Percentiles rank a stretch among this genome's conserved stretches.
phyloP scores from a whole-genome alignment of 345 rosid genomes.

The Durio zibethinus region DNA sequence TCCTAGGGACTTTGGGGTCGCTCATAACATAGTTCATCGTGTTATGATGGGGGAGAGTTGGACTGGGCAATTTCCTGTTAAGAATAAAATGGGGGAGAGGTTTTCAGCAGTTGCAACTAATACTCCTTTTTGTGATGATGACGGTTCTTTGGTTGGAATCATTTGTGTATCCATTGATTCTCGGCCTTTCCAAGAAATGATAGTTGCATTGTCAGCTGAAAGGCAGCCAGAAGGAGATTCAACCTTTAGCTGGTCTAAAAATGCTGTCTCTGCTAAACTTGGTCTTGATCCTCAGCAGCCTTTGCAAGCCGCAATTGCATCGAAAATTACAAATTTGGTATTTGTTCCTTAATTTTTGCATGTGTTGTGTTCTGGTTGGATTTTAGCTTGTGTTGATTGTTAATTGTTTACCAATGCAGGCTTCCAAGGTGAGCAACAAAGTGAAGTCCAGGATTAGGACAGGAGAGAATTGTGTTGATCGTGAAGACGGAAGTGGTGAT shows the following conservation, averaged over 20 bases:
- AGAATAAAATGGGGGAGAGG: slow-evolving; percentile 66
- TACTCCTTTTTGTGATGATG: slow-evolving; percentile 78
- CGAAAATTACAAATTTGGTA: slow-evolving; percentile 90
- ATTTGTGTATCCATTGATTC: slow-evolving; percentile 69
- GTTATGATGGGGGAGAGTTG: slow-evolving; percentile 70
- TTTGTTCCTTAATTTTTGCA: slow-evolving; percentile 16
- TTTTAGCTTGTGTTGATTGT: slow-evolving; percentile 24
- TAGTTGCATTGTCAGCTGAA: slow-evolving; percentile 26
- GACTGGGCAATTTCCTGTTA: slow-evolving; percentile 89
- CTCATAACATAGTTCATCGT: slow-evolving; percentile 45
- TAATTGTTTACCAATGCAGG: slow-evolving; percentile 45
- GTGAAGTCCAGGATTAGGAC: slow-evolving; percentile 72
- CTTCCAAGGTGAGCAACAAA: slow-evolving; percentile 76
- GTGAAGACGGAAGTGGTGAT: slow-evolving; percentile 79
- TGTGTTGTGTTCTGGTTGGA: slow-evolving; percentile 10
- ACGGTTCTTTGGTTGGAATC: slow-evolving; percentile 66
- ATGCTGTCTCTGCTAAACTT: slow-evolving; percentile 57
- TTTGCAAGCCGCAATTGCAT: slow-evolving; percentile 77
- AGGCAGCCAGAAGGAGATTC: slow-evolving; percentile 48
- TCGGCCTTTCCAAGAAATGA: slow-evolving; percentile 45
- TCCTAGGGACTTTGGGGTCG: slow-evolving; percentile 51
- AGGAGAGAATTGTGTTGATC: slow-evolving; percentile 46
- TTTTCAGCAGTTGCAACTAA: slow-evolving; percentile 58
- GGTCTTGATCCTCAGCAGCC: slow-evolving; percentile 94
- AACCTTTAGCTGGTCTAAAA: slow-evolving; percentile 44